These are phyloP conservation scores for Microbotryomycetes sp. DNA, from an alignment of 1,284 basidiomycete species.

Conservation along the genomic window DNA sequence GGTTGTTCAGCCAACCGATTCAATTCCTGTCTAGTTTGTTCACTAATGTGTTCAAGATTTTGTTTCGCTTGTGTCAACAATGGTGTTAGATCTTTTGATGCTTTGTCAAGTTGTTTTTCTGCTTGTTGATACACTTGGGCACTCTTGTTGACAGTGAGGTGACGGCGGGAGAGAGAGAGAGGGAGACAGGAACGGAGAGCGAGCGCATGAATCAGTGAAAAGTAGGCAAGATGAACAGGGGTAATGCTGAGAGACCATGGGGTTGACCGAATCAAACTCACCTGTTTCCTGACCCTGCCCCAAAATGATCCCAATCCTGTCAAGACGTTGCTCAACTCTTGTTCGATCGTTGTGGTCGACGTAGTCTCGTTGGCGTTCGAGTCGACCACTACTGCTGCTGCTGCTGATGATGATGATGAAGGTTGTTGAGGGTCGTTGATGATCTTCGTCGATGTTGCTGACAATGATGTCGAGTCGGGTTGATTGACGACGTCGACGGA, in stretches of 20 bases:
- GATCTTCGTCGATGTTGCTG: neutral
- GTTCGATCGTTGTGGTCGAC: constrained; percentile 17
- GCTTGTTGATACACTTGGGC: constrained; percentile 18
- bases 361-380: too few species aligned
- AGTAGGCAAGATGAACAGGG: neutral
- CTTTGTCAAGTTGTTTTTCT: constrained; percentile 27
- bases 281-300: constrained; percentile 36
- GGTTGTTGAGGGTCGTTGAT: neutral
- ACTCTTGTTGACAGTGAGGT: neutral
- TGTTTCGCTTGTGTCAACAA: constrained; percentile 23
- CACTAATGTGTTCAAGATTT: constrained; percentile 23
- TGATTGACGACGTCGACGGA: neutral
- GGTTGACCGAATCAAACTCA: constrained; percentile 4
- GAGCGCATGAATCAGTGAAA: too few species aligned
- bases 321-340: constrained; percentile 31
- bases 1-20: constrained; percentile 21
- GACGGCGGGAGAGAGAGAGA: neutral
- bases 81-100: constrained; percentile 35
- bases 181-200: neutral
- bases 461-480: neutral
- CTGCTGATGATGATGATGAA: neutral
- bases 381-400: too few species aligned
- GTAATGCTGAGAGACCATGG: neutral
- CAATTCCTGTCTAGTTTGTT: constrained; percentile 31
- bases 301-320: constrained; percentile 34